These are phyloP conservation scores for Zymoseptoria crescenta DNA, from an alignment of 2,329 filamentous ascomycete species.

Conservation along the genomic window DNA sequence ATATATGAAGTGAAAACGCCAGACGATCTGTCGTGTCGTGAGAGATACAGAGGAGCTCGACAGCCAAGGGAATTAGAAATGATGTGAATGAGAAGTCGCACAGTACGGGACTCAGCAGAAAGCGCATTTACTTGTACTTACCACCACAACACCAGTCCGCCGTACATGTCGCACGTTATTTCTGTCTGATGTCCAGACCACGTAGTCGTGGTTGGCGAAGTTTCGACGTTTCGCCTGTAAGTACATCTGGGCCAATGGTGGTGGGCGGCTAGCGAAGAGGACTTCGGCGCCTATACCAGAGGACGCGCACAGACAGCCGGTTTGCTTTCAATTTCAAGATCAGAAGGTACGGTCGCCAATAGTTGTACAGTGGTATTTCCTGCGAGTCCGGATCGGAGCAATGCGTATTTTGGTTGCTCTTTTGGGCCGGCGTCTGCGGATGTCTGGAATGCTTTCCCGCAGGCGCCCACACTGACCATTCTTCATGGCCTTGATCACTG, in stretches of 20 bases:
- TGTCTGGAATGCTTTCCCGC: slow-evolving; percentile 12
- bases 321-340: background rate
- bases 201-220: background rate
- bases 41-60: slow-evolving; percentile 2
- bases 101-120: background rate
- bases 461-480: background rate
- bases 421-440: slow-evolving; percentile 15
- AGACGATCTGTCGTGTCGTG: background rate
- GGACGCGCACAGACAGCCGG: slow-evolving; percentile 12
- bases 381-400: background rate
- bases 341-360: background rate
- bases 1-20: background rate
- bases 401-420: background rate
- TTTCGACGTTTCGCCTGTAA: background rate
- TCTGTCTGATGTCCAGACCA: slow-evolving; percentile 3
- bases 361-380: background rate
- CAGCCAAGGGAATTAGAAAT: slow-evolving; percentile 14
- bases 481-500: background rate
- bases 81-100: slow-evolving; percentile 1
- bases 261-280: slow-evolving; percentile 15
- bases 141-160: slow-evolving; percentile 2
- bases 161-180: slow-evolving; percentile 9
- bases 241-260: slow-evolving; percentile 13
- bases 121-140: slow-evolving; percentile 2
- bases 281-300: slow-evolving; percentile 18